These are phyloP conservation scores for Raphanus hybrid DNA, from an alignment of 441 rosid species.

Conservation along the genomic window DNA sequence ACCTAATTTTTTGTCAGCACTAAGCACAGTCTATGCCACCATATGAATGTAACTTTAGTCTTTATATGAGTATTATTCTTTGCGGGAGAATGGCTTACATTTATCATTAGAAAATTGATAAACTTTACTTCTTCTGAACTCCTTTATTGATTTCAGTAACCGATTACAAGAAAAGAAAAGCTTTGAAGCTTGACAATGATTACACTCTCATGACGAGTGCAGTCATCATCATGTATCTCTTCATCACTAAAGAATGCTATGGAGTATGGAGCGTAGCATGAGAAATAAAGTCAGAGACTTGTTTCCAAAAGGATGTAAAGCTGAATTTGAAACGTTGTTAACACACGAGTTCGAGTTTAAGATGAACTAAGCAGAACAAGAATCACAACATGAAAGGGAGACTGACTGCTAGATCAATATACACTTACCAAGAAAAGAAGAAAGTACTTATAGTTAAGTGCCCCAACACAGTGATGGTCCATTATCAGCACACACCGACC, in stretches of 20 bases:
- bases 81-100: slow-evolving; percentile 23
- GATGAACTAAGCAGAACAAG: neutral
- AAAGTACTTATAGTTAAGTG: slow-evolving; percentile 80
- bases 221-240: slow-evolving; percentile 48
- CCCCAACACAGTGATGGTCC: slow-evolving; percentile 95
- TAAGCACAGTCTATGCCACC: slow-evolving; percentile 77
- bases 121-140: neutral
- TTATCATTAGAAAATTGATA: neutral
- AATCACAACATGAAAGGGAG: too few relatives aligned
- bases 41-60: slow-evolving; percentile 47
- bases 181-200: slow-evolving; percentile 52
- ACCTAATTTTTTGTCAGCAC: too few relatives aligned
- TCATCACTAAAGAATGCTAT: slow-evolving; percentile 82
- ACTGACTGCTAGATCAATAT: slow-evolving; percentile 14
- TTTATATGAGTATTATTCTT: slow-evolving; percentile 41
- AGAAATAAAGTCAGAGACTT: slow-evolving; percentile 66
- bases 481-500: slow-evolving; percentile 82
- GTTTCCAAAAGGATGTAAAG: slow-evolving; percentile 89
- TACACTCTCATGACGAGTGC: too few relatives aligned
- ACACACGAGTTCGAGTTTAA: neutral
- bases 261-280: slow-evolving; percentile 73
- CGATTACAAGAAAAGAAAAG: slow-evolving; percentile 72
- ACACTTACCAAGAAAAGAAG: slow-evolving; percentile 80
- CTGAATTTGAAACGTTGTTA: slow-evolving; percentile 48
- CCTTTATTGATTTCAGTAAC: slow-evolving; percentile 42